These are phyloP conservation scores for Xylariaceae sp. DNA, from an alignment of 2,329 filamentous ascomycete genomes.

Conservation along the genomic window DNA sequence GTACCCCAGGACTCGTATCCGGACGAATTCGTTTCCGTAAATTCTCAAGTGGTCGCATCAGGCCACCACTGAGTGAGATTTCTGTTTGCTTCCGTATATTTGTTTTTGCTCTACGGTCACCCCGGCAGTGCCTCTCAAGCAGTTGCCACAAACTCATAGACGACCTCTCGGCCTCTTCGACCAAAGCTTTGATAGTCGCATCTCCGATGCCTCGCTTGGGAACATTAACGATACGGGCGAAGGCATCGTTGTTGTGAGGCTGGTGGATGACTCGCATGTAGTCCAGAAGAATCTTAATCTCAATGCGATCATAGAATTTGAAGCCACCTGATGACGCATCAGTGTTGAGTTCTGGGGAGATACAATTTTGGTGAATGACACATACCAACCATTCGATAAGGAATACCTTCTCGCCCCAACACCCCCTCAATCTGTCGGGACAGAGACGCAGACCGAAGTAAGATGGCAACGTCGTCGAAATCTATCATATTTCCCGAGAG, in stretches of 20 bases:
- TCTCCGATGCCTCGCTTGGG: conserved; percentile 80
- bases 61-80: conserved; percentile 48
- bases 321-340: conserved; percentile 50
- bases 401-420: conserved; percentile 73
- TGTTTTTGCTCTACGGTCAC: conserved; percentile 43
- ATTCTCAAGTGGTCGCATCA: conserved; percentile 43
- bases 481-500: conserved; percentile 72
- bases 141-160: conserved; percentile 72
- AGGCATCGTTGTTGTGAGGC: conserved; percentile 80
- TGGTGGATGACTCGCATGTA: conserved; percentile 84
- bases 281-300: conserved; percentile 83
- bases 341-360: conserved; percentile 6
- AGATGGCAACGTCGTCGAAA: conserved; percentile 75
- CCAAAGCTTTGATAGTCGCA: conserved; percentile 65
- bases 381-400: conserved; percentile 84
- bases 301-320: conserved; percentile 86
- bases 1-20: conserved; percentile 21
- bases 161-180: conserved; percentile 70
- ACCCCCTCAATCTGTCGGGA: conserved; percentile 84
- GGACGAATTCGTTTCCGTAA: conserved; percentile 31
- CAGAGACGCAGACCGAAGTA: conserved; percentile 78
- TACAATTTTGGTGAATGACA: conserved; percentile 5
- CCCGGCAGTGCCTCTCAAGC: conserved; percentile 54
- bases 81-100: conserved; percentile 49
- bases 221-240: conserved; percentile 79